Percentiles rank a stretch among this genome's conserved stretches.
Evolutionary conservation across 768 basidiomycete species (phyloP).

Genomic region (Boletus speciosus): DNA sequence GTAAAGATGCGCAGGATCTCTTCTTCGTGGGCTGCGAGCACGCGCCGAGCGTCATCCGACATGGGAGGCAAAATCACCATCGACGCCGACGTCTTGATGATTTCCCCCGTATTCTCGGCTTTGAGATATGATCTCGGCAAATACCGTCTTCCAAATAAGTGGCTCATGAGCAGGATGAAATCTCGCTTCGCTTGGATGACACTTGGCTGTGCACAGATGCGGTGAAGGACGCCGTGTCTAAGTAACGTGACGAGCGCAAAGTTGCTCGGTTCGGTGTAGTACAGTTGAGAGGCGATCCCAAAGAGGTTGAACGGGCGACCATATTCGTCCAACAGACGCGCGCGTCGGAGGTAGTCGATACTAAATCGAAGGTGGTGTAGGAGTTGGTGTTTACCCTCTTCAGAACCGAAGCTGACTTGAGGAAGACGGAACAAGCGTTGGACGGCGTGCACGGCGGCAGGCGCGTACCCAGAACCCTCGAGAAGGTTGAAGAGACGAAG

Average conservation of each 20-base stretch:
- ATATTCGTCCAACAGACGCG: slow-evolving; percentile 46
- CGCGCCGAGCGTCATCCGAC: slow-evolving; percentile 34
- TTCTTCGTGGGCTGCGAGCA: slow-evolving; percentile 45
- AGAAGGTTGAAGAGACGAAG: slow-evolving; percentile 65
- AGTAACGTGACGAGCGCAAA: slow-evolving; percentile 60
- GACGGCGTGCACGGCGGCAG: slow-evolving; percentile 47
- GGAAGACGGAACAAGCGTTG: slow-evolving; percentile 53
- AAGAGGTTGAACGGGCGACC: slow-evolving; percentile 60
- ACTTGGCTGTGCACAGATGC: slow-evolving; percentile 44
- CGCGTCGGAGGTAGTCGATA: slow-evolving; percentile 65
- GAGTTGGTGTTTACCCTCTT: slow-evolving; percentile 53
- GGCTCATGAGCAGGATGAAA: slow-evolving; percentile 55
- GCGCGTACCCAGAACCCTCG: slow-evolving; percentile 53
- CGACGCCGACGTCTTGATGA: slow-evolving; percentile 50
- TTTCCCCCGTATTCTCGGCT: slow-evolving; percentile 30
- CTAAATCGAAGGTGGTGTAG: slow-evolving; percentile 66
- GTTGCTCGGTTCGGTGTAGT: slow-evolving; percentile 69
- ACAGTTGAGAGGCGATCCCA: slow-evolving; percentile 51
- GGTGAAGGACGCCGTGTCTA: slow-evolving; percentile 55
- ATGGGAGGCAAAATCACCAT: slow-evolving; percentile 54
- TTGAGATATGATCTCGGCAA: slow-evolving; percentile 44
- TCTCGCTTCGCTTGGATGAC: slow-evolving; percentile 43
- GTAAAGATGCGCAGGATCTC: slow-evolving; percentile 53
- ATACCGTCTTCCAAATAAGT: slow-evolving; percentile 62
- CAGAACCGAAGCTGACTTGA: slow-evolving; percentile 54